Base-by-base conservation (phyloP, 2,329 filamentous ascomycete genomes). In the Stemphylium vesicarium region DNA sequence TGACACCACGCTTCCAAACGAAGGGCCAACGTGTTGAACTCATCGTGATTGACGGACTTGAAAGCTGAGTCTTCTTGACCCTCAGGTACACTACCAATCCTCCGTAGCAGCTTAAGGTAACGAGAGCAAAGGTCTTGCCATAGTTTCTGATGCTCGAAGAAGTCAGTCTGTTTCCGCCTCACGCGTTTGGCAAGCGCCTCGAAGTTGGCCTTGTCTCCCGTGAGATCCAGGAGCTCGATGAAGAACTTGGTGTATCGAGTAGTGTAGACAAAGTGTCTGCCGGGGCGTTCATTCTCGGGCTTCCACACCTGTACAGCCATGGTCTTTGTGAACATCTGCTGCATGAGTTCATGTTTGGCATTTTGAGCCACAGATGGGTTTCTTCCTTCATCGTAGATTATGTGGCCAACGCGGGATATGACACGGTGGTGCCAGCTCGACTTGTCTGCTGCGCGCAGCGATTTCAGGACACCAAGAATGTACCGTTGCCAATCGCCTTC, bases 251-350 rank as follows among this genome's bases (percentile, higher is more conserved):
- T 89, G 68, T 97, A 97, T 59, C 90, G 88, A 43, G 91, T 87
- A 0, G 92, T 96, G 72, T 95, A 97, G 33, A 96, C 92, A 68
- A 96, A 95, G 73, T 97, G 93, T 15, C 93, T 85, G 0, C 93
- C 93, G 0, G 92, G 82, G 18, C 88, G 81, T 72, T 97, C 93
- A 41, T 90, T 87, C 62, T 96, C 93, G 33, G 93, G 95, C 65
- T 93, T 94, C 93, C 93, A 97, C 4, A 97, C 92, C 69, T 96
- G 94, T 74, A 96, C 88, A 1, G 90, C 88, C 88, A 96, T 96
- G 0, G 92, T 96, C 78, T 96, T 96, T 35, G 93, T 96, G 63
- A 96, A 94, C 49, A 96, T 88, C 37, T 96, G 89, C 48, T 86
- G 83, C 44, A 92, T 93, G 12, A 96, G 85, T 50, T 94, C 90